Base-by-base conservation (phyloP, 2,329 filamentous ascomycete species). In the Alternaria sp. region DNA sequence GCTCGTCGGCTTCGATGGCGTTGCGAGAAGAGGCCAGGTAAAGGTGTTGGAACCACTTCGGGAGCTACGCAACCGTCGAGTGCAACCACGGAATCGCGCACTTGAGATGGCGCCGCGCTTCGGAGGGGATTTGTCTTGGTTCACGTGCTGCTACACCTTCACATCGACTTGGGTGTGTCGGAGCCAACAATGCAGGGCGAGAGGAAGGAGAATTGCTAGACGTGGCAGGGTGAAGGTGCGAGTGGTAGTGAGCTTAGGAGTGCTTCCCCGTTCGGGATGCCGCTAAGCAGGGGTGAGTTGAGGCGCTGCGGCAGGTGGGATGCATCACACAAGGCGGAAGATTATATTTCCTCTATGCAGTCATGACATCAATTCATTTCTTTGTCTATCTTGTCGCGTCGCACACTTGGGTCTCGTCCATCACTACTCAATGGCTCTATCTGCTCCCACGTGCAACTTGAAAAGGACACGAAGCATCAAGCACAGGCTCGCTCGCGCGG, bases 21-120 rank as follows among this genome's bases (percentile, higher is more conserved):
- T 59, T 51, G 63, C 52, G 54, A 56, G 65, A 68, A 71, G 65
- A 65, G 69, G 68, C 66, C 69, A 70, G 68, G 60, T 65, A 65
- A 51, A 59, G 48, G 69, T 66, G 59, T 63, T 61, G 61, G 61
- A 57, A 62, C 58, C 51, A 56, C 60, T 66, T 67, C 53, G 64
- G 62, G 57, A 69, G 65, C 63, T 63, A 56, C 57, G 61, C 53
- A 59, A 63, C 57, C 60, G 64, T 52, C 61, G 48, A 54, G 43
- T 61, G 64, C 62, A 62, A 60, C 54, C 36, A 49, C 38, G 30
- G 46, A 49, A 52, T 62, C 50, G 52, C 57, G 27, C 40, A 56
- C 53, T 45, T 46, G 48, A 36, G 20, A 36, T 32, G 32, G 51
- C 48, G 41, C 30, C 41, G 57, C 22, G 52, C 30, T 40, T 14